phyloP scores from a whole-genome alignment of 2,329 filamentous ascomycete species.

The Epichloe brachyelytri region DNA sequence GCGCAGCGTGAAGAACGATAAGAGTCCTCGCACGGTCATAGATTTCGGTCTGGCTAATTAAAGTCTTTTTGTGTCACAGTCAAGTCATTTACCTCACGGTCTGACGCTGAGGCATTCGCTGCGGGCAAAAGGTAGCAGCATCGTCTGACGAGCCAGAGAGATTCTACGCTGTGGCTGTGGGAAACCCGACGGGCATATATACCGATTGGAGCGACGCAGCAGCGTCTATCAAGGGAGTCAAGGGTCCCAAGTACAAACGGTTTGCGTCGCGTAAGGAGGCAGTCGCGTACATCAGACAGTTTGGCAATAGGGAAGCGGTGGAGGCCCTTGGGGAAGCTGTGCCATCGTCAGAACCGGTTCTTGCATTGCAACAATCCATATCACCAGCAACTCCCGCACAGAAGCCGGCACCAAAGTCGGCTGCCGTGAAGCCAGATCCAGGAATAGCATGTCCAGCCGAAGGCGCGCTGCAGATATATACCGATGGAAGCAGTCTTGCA shows the following conservation, averaged over 20 bases:
- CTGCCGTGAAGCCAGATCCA: not conserved
- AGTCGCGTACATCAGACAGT: slow-evolving; percentile 55
- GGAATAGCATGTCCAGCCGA: slow-evolving; percentile 6
- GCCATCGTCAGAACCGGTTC: slow-evolving; percentile 6
- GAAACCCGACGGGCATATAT: slow-evolving; percentile 46
- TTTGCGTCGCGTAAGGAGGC: slow-evolving; percentile 60
- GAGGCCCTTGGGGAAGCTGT: slow-evolving; percentile 23
- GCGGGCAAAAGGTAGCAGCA: slow-evolving; percentile 38
- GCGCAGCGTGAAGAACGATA: not conserved
- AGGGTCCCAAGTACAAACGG: slow-evolving; percentile 56
- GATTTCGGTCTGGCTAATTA: not conserved
- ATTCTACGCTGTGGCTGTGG: slow-evolving; percentile 50
- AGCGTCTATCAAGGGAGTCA: slow-evolving; percentile 60
- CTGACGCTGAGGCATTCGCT: slow-evolving; percentile 70
- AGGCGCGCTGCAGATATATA: slow-evolving; percentile 34
- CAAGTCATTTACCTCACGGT: slow-evolving; percentile 61
- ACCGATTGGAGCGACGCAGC: slow-evolving; percentile 56
- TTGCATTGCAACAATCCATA: slow-evolving; percentile 9
- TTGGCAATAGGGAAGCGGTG: slow-evolving; percentile 31
- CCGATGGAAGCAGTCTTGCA: slow-evolving; percentile 47
- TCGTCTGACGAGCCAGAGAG: slow-evolving; percentile 29
- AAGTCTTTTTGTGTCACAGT: slow-evolving; percentile 32
- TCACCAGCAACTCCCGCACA: slow-evolving; percentile 13
- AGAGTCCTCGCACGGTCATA: not conserved
- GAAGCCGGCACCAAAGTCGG: slow-evolving; percentile 6